Evolutionary conservation across 192 early-diverging fungal genomes (phyloP).

Genomic region (Linnemannia zychae): DNA sequence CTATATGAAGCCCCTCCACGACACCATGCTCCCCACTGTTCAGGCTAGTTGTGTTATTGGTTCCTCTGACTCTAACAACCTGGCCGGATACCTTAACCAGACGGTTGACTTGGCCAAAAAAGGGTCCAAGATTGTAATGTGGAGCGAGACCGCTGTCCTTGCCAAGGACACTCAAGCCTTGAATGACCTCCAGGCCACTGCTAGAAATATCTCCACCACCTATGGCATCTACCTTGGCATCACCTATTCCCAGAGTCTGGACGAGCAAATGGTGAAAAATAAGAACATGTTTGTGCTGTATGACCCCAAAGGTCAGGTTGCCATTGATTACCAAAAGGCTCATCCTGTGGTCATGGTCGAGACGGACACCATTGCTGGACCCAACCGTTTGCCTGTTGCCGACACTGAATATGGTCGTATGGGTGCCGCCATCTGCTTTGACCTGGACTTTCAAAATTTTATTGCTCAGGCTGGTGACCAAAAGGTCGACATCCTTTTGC

Average conservation of each 20-base stretch:
- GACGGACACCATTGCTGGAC: constrained; percentile 47
- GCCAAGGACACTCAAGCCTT: neutral
- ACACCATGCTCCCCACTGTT: constrained; percentile 37
- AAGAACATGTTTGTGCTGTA: constrained; percentile 60
- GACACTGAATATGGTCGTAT: constrained; percentile 55
- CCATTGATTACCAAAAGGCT: constrained; percentile 60
- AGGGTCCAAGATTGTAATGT: constrained; percentile 53
- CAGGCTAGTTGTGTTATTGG: constrained; percentile 50
- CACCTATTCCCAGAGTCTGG: constrained; percentile 34
- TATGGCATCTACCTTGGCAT: constrained; percentile 48
- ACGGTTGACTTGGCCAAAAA: constrained; percentile 34
- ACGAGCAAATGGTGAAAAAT: neutral
- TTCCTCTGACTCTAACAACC: neutral
- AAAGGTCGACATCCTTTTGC: constrained; percentile 60
- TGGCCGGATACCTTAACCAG: constrained; percentile 31
- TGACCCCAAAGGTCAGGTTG: constrained; percentile 35
- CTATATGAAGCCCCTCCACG: constrained; percentile 23
- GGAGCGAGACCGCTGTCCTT: constrained; percentile 28
- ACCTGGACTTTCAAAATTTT: constrained; percentile 61
- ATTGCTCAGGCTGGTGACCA: constrained; percentile 58
- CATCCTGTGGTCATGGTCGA: constrained; percentile 62
- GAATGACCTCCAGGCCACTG: constrained; percentile 1
- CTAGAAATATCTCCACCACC: constrained; percentile 36
- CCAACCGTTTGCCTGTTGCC: constrained; percentile 36
- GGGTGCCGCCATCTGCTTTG: constrained; percentile 62